A percentile compares a stretch with the other conserved stretches of the same genome.
These are phyloP conservation scores for Fusarium miscanthi DNA, from an alignment of 2,329 filamentous ascomycete species.

Conservation along the genomic window DNA sequence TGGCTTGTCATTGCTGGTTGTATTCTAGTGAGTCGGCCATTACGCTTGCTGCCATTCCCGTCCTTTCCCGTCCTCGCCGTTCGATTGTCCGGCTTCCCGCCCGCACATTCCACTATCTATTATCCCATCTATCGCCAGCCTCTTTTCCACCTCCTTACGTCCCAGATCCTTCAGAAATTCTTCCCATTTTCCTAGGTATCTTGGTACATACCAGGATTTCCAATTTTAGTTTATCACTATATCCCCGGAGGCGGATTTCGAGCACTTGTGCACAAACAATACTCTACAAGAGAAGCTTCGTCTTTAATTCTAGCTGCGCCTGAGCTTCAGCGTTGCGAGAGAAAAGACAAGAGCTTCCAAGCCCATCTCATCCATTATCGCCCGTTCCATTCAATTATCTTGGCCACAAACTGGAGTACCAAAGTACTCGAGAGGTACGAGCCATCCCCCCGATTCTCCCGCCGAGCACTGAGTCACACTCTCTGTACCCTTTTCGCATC, in stretches of 20 bases:
- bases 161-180: slow-evolving; percentile 2
- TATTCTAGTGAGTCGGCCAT: slow-evolving; percentile 33
- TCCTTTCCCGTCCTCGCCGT: slow-evolving; percentile 42
- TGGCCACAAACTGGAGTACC: slow-evolving; percentile 10
- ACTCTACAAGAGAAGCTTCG: slow-evolving; percentile 6
- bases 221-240: slow-evolving; percentile 5
- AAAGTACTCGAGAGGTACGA: slow-evolving; percentile 35
- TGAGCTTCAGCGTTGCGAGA: slow-evolving; percentile 8
- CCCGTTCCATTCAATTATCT: slow-evolving; percentile 4
- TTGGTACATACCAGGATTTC: slow-evolving; percentile 18
- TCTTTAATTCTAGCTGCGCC: slow-evolving; percentile 20
- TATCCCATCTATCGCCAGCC: slow-evolving; percentile 26
- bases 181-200: slow-evolving; percentile 9
- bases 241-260: slow-evolving; percentile 12
- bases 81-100: slow-evolving; percentile 41
- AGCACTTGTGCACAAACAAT: slow-evolving; percentile 17
- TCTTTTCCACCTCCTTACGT: slow-evolving; percentile 1
- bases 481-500: slow-evolving; percentile 16
- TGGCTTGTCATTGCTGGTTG: slow-evolving; percentile 18
- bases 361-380: slow-evolving; percentile 7
- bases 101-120: slow-evolving; percentile 35
- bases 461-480: slow-evolving; percentile 33
- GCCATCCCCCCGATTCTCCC: slow-evolving; percentile 15
- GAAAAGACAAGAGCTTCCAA: slow-evolving; percentile 3
- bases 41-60: slow-evolving; percentile 41